Conservation (phyloP, 2,329 filamentous ascomycete species). For the Nemania sp. region DNA sequence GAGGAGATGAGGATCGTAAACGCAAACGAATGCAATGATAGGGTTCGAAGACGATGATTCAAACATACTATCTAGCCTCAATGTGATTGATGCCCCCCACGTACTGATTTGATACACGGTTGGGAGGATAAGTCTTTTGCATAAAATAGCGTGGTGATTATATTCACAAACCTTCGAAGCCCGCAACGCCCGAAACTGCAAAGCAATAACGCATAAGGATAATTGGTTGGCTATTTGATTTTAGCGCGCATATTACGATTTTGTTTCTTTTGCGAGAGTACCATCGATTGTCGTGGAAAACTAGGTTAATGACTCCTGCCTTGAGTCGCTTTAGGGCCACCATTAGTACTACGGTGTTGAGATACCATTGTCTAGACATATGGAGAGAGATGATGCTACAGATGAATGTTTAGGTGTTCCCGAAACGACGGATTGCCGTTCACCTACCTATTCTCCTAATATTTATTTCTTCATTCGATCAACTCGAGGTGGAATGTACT, state of each 20-base stretch:
- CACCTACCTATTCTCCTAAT: not conserved
- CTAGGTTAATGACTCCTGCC: not conserved
- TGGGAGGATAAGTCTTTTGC: conserved; percentile 42
- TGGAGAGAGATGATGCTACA: conserved; percentile 4
- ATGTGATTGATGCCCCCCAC: conserved; percentile 39
- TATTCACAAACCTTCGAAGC: conserved; percentile 43
- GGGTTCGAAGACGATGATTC: conserved; percentile 4
- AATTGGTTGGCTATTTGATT: conserved; percentile 39
- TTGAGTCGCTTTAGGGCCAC: not conserved
- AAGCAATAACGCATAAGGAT: conserved; percentile 32
- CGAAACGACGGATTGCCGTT: not conserved
- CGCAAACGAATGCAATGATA: conserved; percentile 67
- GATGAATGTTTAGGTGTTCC: conserved; percentile 6
- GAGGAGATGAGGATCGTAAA: conserved; percentile 71
- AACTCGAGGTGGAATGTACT: conserved; percentile 21
- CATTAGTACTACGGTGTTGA: conserved; percentile 13
- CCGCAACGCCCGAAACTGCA: conserved; percentile 31
- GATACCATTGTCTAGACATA: conserved; percentile 28
- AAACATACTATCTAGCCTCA: not conserved
- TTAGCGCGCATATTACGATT: conserved; percentile 37
- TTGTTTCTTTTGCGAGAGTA: conserved; percentile 15
- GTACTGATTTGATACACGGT: conserved; percentile 35
- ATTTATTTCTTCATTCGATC: not conserved
- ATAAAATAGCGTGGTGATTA: conserved; percentile 42
- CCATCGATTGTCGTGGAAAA: conserved; percentile 1